phyloP scores from a whole-genome alignment of 331 rosid genomes.

The Quercus phellos region DNA sequence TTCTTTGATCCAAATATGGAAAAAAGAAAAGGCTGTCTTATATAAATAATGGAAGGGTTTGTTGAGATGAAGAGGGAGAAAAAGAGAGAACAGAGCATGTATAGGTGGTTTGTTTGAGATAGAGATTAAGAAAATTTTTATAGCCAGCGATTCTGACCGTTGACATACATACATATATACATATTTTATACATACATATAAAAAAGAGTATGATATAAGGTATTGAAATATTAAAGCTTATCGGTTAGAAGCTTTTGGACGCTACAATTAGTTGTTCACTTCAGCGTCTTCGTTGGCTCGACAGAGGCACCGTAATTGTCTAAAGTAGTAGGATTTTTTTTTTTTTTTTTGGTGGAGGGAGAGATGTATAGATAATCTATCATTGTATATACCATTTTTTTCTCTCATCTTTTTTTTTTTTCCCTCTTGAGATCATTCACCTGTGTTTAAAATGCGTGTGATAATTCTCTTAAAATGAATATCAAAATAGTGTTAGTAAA shows the following conservation, averaged over 20 bases:
- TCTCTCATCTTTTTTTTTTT: too few species aligned
- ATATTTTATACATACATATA: neutral
- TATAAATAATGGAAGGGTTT: neutral
- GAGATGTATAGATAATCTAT: too few species aligned
- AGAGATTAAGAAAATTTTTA: neutral
- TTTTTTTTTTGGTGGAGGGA: too few species aligned
- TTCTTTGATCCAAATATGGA: neutral
- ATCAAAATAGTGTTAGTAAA: too few species aligned
- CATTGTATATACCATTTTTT: too few species aligned
- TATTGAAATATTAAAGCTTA: neutral
- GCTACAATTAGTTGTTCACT: neutral
- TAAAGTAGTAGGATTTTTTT: neutral
- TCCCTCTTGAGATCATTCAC: too few species aligned
- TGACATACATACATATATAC: constrained; percentile 30
- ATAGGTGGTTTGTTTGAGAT: too few species aligned
- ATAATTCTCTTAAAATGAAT: too few species aligned
- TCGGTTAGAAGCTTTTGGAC: neutral
- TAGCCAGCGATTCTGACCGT: constrained; percentile 76
- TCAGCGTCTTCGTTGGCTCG: neutral
- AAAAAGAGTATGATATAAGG: neutral
- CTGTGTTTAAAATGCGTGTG: too few species aligned
- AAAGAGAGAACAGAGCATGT: neutral
- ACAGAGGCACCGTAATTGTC: neutral
- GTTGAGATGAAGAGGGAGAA: neutral
- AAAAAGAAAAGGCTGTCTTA: neutral